A percentile compares a stretch with the other conserved stretches of the same genome.
These are phyloP conservation scores for Phytophthora chlamydospora DNA, from an alignment of 352 stramenopile species.

Conservation along the genomic window DNA sequence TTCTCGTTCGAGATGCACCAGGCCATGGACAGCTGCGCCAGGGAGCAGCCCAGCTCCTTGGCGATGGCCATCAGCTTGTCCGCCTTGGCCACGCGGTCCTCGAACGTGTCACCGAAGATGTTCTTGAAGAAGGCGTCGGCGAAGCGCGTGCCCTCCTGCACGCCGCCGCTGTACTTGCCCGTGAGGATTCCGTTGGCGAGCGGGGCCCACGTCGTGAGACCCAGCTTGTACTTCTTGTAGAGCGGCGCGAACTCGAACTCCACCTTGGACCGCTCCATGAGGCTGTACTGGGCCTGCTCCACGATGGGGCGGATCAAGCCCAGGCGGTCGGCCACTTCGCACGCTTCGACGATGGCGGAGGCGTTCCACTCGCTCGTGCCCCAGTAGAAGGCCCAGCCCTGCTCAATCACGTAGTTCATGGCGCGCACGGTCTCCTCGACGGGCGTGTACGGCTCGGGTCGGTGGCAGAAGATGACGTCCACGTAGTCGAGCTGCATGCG, in stretches of 20 bases:
- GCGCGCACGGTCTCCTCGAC: slow-evolving; percentile 17
- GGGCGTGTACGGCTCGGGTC: slow-evolving; percentile 31
- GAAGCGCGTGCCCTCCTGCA: slow-evolving; percentile 36
- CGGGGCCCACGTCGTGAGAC: slow-evolving; percentile 35
- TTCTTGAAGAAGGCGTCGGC: slow-evolving; percentile 29
- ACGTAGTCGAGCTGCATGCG: slow-evolving; percentile 36
- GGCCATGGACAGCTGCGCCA: slow-evolving; percentile 31
- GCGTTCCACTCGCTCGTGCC: slow-evolving; percentile 32
- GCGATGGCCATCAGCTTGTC: slow-evolving; percentile 42
- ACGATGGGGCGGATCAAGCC: slow-evolving; percentile 40
- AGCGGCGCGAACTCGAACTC: slow-evolving; percentile 58
- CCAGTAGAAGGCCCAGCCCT: slow-evolving; percentile 24
- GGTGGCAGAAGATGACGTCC: slow-evolving; percentile 54
- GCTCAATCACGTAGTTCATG: slow-evolving; percentile 16
- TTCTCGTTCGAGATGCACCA: slow-evolving; percentile 61
- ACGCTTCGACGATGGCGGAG: slow-evolving; percentile 58
- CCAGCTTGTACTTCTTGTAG: slow-evolving; percentile 38
- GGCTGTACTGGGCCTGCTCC: slow-evolving; percentile 63
- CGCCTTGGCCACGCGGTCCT: slow-evolving; percentile 52
- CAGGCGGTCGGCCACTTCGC: slow-evolving; percentile 37
- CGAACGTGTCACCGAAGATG: slow-evolving; percentile 24
- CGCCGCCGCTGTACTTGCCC: slow-evolving; percentile 61
- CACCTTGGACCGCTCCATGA: slow-evolving; percentile 58
- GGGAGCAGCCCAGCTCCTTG: slow-evolving; percentile 41
- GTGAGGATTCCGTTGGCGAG: slow-evolving; percentile 62